Percentiles rank a stretch among this genome's conserved stretches.
phyloP scores from a whole-genome alignment of 169 alveolate genomes.

The Eimeria acervulina region DNA sequence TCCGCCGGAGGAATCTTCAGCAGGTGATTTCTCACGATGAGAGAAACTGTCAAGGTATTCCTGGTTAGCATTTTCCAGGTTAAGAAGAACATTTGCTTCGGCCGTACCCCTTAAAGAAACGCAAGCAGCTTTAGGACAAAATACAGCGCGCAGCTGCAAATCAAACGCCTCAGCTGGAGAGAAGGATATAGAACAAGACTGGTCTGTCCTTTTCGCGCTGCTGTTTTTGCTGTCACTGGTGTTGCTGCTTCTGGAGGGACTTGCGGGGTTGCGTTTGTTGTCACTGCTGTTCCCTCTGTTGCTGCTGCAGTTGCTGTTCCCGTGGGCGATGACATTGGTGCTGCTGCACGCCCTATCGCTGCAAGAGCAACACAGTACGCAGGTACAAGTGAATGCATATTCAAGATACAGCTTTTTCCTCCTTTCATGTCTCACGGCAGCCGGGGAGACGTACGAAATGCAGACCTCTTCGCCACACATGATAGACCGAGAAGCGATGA shows the following conservation, averaged over 20 bases:
- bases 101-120: background rate
- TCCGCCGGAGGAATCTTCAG: background rate
- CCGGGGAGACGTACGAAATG: conserved; percentile 52
- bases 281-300: background rate
- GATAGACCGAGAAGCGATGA: conserved; percentile 43
- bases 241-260: background rate
- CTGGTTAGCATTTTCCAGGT: background rate
- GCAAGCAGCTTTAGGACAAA: conserved; percentile 37
- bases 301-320: conserved; percentile 8
- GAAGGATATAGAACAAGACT: background rate
- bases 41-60: background rate
- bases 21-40: background rate
- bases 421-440: conserved; percentile 33
- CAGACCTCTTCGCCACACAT: conserved; percentile 35
- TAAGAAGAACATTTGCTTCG: conserved; percentile 4
- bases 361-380: conserved; percentile 60
- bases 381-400: conserved; percentile 48
- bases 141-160: conserved; percentile 40
- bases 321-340: background rate
- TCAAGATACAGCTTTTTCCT: background rate
- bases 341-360: background rate
- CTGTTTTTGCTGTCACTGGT: background rate
- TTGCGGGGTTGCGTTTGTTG: background rate
- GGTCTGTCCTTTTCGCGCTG: background rate
- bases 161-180: conserved; percentile 72